Conservation (phyloP, 2,329 filamentous ascomycete species). For the Aspergillus novofumigatus region DNA sequence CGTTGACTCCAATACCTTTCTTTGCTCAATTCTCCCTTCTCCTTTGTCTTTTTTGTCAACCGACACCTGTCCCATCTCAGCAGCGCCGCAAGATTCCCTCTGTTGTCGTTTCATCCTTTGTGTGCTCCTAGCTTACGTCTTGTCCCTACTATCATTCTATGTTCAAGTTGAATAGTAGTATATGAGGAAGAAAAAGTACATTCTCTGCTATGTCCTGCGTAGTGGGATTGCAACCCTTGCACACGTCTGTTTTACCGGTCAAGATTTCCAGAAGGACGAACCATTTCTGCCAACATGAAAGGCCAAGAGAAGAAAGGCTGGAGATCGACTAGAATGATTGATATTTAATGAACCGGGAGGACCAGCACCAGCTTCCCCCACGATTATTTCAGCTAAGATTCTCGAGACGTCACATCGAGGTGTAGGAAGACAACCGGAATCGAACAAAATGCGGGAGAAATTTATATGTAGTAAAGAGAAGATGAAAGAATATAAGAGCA, state of each 20-base stretch:
- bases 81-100: constrained; percentile 41
- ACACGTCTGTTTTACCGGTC: not conserved
- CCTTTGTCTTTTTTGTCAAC: constrained; percentile 20
- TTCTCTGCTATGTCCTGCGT: not conserved
- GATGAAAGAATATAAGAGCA: constrained; percentile 11
- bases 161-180: constrained; percentile 30
- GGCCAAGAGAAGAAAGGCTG: not conserved
- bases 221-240: not conserved
- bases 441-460: not conserved
- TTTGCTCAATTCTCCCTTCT: constrained; percentile 13
- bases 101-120: constrained; percentile 30
- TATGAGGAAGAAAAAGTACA: constrained; percentile 28
- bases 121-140: constrained; percentile 23
- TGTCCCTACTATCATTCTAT: constrained; percentile 24
- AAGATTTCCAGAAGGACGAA: not conserved
- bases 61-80: constrained; percentile 31
- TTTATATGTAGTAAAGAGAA: constrained; percentile 4
- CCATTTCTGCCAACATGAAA: not conserved
- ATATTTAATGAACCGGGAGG: constrained; percentile 1
- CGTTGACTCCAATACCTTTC: constrained; percentile 23
- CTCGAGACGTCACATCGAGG: not conserved
- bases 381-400: constrained; percentile 2
- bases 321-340: constrained; percentile 1
- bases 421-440: not conserved
- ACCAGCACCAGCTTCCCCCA: constrained; percentile 13